Evolutionary conservation across 495 filamentous ascomycete genomes (phyloP), one percentile per base, ranked within the genome.

Genomic region (Stereocaulon alpinum): DNA sequence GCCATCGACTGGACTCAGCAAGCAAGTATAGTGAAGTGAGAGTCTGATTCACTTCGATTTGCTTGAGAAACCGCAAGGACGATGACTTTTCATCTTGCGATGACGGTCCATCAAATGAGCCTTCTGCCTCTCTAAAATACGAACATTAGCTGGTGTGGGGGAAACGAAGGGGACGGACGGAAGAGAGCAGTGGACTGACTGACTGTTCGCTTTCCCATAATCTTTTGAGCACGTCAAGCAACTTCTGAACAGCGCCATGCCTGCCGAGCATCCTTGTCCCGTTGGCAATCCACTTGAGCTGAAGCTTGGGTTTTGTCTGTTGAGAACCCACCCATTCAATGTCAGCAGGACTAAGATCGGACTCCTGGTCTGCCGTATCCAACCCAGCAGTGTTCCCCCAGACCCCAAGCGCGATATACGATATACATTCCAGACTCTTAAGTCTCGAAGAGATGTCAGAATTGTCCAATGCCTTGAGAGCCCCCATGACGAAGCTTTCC

Each of bases 351-450:
- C 67, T 59, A 0, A 67, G 61, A 43, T 54, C 29, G 4, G 24
- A 11, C 32, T 11, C 32, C 6, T 72, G 71, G 52, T 71, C 68
- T 11, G 67, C 56, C 11, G 66, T 62, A 43, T 60, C 62, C 55
- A 66, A 67, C 43, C 84, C 83, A 54, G 85, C 87, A 42, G 86
- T 90, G 44, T 86, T 76, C 2, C 81, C 81, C 89, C 90, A 94
- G 42, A 84, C 76, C 3, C 90, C 90, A 22, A 94, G 78, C 24
- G 85, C 77, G 29, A 88, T 67, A 70, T 96, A 95, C 22, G 86
- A 79, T 61, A 95, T 67, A n/a, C 78, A 79, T 59, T 90, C 90
- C 55, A 95, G 72, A 18, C 80, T 82, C 67, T 83, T 82, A 57
- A 82, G 72, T 18, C 85, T 75, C 32, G 73, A 70, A 10, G 72